These are phyloP conservation scores for Eustoma russellianum DNA, from an alignment of 257 asterid genomes.

Conservation along the genomic window DNA sequence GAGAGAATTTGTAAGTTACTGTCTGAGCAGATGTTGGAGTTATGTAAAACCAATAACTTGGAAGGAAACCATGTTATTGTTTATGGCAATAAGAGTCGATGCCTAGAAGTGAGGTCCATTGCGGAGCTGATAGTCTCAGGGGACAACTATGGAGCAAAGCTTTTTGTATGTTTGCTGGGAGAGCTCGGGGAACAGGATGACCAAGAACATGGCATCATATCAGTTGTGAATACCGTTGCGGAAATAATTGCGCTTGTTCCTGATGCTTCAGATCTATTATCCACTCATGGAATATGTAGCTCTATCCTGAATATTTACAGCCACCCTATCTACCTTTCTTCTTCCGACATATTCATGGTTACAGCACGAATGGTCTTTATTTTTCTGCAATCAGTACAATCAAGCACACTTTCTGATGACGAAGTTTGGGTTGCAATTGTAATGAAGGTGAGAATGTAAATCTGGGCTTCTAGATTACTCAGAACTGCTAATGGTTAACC, in stretches of 20 bases:
- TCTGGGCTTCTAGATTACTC: not conserved
- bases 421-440: constrained; percentile 66
- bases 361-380: constrained; percentile 40
- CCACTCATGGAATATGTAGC: constrained; percentile 53
- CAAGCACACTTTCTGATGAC: constrained; percentile 43
- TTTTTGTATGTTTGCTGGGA: constrained; percentile 46
- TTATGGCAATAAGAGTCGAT: constrained; percentile 23
- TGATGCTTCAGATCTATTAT: constrained; percentile 65
- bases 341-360: constrained; percentile 35
- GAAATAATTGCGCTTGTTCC: constrained; percentile 52
- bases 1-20: constrained; percentile 59
- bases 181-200: constrained; percentile 42
- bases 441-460: constrained; percentile 35
- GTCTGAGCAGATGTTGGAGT: constrained; percentile 50
- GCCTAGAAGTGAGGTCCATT: constrained; percentile 36
- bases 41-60: constrained; percentile 41
- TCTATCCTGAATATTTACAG: constrained; percentile 39
- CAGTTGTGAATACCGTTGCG: constrained; percentile 40
- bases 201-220: constrained; percentile 44
- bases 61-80: constrained; percentile 21
- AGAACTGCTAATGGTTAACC: constrained; percentile 10
- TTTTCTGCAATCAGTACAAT: constrained; percentile 43
- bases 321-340: constrained; percentile 26
- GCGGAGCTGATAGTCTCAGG: constrained; percentile 62
- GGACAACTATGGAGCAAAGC: constrained; percentile 48